Evolutionary conservation across 2,329 filamentous ascomycete species (phyloP), one percentile per base, ranked within the genome.

Genomic region (Chrysoporthe deuterocubensis): DNA sequence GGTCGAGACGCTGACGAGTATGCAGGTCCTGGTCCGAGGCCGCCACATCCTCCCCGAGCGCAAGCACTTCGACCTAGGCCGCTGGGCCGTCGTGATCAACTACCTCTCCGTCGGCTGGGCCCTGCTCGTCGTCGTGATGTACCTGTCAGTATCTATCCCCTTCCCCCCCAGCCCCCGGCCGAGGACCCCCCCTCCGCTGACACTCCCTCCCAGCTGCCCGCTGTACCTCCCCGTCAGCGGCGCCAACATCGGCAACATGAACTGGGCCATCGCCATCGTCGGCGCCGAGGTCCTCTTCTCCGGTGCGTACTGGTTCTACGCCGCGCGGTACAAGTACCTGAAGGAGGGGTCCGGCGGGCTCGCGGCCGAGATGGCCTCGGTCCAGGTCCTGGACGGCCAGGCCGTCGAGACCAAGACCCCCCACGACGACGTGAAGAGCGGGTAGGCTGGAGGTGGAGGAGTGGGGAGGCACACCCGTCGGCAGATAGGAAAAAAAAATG

Each of bases 11-110:
- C 40, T 44, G 18, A 43, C 32, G 21, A 18, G 21, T 26, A 26
- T 2, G 26, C 40, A 61, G 58, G 58, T 61, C 18, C 14, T 61
- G 43, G 16, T 61, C 58, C 58, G 58, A 11, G 58, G 58, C 13
- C 58, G 58, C 7, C n/a, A 46, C 18, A n/a, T 61, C 40, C 58
- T 61, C 26, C 58, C 58, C 2, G 58, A 61, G 43, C 40, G 58
- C 14, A 61, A 61, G 16, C 58, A 61, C 58, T 61, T 61, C 43
- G 58, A 61, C 21, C 58, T 61, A n/a, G 58, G 58, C 40, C 43
- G 58, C 6, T 61, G 58, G 58, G 58, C 42, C 21, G 16, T 14
- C 4, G 11, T 46, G 58, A 48, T 61, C 58, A 61, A 61, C 58
- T 61, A 61, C 43, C 46, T 61, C 0, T 61, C 58, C 34, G 58